These are phyloP conservation scores for Paramecium bursaria DNA, from an alignment of 73 alveolate genomes.

Conservation along the genomic window DNA sequence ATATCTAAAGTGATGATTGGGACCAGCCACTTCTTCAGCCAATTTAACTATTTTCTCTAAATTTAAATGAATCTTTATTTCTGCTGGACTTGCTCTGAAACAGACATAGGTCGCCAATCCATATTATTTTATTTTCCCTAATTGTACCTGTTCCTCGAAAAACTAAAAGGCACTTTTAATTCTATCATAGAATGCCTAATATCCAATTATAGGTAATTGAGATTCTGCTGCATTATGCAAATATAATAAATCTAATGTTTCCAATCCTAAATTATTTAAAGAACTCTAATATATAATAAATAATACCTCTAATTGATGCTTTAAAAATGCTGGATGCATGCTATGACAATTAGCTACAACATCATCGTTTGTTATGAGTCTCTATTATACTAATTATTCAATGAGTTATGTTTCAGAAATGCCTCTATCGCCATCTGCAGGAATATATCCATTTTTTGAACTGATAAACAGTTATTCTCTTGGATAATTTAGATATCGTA, in stretches of 20 bases:
- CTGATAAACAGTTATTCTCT: conserved; percentile 85
- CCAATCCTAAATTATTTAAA: conserved; percentile 77
- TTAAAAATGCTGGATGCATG: conserved; percentile 88
- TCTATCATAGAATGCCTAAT: conserved; percentile 77
- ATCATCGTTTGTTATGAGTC: conserved; percentile 76
- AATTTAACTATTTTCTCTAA: conserved; percentile 77
- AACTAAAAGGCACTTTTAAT: conserved; percentile 82
- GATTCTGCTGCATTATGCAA: conserved; percentile 87
- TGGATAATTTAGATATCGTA: conserved; percentile 68
- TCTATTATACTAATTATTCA: conserved; percentile 72
- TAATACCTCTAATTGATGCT: conserved; percentile 70
- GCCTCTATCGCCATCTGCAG: conserved; percentile 93
- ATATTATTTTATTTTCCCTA: conserved; percentile 77
- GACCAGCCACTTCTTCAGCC: conserved; percentile 86
- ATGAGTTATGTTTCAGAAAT: conserved; percentile 77
- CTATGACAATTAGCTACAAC: conserved; percentile 85
- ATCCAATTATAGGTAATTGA: conserved; percentile 81
- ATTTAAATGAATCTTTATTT: conserved; percentile 80
- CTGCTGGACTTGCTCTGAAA: conserved; percentile 86
- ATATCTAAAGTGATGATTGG: conserved; percentile 79
- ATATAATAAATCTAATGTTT: conserved; percentile 84
- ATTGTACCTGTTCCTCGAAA: conserved; percentile 74
- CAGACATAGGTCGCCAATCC: conserved; percentile 94
- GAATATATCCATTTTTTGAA: conserved; percentile 87
- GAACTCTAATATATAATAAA: conserved; percentile 20